Percentiles rank a stretch among this genome's conserved stretches.
Conservation (phyloP, 2,329 filamentous ascomycete genomes). For the Allantophomopsis cytisporea region DNA sequence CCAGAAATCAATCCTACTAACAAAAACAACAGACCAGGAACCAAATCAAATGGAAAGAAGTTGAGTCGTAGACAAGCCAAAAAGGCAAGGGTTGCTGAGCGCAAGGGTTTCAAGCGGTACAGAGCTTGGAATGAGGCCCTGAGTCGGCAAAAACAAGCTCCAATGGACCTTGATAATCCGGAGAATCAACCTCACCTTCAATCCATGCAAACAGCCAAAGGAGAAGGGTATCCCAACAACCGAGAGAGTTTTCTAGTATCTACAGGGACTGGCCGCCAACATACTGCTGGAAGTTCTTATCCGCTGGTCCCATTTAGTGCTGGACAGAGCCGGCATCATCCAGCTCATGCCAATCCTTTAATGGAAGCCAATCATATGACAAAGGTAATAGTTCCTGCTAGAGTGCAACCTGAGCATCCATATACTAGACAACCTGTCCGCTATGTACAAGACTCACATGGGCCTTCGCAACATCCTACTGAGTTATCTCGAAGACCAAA, state of each 20-base stretch:
- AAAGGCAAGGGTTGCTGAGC: conserved; percentile 1
- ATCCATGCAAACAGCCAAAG: no score
- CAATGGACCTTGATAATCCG: neutral
- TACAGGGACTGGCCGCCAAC: no score
- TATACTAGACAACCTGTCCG: no score
- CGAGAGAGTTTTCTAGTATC: no score
- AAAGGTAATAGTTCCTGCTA: conserved; percentile 15
- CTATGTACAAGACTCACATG: no score
- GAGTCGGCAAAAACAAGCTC: conserved; percentile 8
- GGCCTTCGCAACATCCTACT: no score
- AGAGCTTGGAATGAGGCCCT: conserved; percentile 19
- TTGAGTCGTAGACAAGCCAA: conserved; percentile 5
- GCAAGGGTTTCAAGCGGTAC: conserved; percentile 18
- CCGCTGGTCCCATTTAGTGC: neutral
- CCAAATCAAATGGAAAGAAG: conserved; percentile 6
- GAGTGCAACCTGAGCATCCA: conserved; percentile 7
- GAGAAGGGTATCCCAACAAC: no score
- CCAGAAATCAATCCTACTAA: neutral
- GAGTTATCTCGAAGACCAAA: no score
- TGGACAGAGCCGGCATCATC: neutral
- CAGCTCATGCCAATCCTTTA: neutral
- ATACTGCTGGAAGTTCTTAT: no score
- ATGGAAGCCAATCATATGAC: conserved; percentile 1
- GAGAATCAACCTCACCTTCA: neutral
- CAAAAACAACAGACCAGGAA: neutral